Conservation (phyloP, 108 stramenopile genomes). For the Skeletonema marinoi region DNA sequence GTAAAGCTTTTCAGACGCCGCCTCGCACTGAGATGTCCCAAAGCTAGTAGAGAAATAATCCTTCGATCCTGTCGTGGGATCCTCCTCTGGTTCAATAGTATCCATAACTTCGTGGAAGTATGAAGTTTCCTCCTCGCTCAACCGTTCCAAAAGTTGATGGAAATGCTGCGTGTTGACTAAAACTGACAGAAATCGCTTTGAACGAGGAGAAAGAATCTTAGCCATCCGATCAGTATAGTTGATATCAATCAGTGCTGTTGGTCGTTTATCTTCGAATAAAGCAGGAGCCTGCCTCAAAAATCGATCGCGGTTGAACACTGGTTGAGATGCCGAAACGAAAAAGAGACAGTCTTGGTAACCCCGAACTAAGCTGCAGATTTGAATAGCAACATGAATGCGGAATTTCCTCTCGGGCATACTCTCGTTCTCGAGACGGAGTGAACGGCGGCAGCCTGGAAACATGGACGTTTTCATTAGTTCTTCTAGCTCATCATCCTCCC, state of each 20-base stretch:
- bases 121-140: constrained; percentile 57
- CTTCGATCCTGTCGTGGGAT: constrained; percentile 21
- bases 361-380: constrained; percentile 78
- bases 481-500: constrained; percentile 77
- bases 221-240: constrained; percentile 18
- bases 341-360: constrained; percentile 88
- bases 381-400: constrained; percentile 74
- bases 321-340: constrained; percentile 66
- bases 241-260: constrained; percentile 27
- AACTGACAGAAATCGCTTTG: constrained; percentile 78
- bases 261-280: constrained; percentile 70
- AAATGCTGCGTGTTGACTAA: constrained; percentile 88
- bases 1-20: constrained; percentile 43
- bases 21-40: constrained; percentile 49
- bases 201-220: constrained; percentile 67
- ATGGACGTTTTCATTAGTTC: constrained; percentile 54
- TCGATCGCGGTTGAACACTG: constrained; percentile 85
- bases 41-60: constrained; percentile 29
- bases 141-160: constrained; percentile 72
- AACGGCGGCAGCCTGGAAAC: constrained; percentile 53
- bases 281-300: constrained; percentile 83
- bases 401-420: constrained; percentile 82
- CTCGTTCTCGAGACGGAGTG: constrained; percentile 77
- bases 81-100: constrained; percentile 47
- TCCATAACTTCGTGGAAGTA: constrained; percentile 90